Percentiles rank a stretch among this genome's conserved stretches.
These are phyloP conservation scores for Fraxinus albicans DNA, from an alignment of 305 asterid species.

Conservation along the genomic window DNA sequence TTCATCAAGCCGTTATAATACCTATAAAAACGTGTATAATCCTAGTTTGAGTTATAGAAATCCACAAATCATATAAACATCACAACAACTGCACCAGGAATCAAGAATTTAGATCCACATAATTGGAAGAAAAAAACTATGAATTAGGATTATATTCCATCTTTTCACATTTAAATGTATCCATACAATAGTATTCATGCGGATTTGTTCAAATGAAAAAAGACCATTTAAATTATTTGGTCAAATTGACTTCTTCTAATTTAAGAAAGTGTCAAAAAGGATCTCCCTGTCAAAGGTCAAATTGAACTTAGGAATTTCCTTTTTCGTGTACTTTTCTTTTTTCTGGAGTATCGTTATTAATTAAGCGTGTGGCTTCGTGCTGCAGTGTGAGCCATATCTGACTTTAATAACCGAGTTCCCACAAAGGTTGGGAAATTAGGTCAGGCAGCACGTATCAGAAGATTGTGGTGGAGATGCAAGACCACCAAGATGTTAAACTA, in stretches of 20 bases:
- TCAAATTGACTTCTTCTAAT: not conserved
- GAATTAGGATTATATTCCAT: no score
- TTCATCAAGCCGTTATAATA: not conserved
- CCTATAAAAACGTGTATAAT: not conserved
- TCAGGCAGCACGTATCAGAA: not conserved
- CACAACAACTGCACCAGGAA: conserved; percentile 35
- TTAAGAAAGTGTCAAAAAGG: not conserved
- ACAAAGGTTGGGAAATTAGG: not conserved
- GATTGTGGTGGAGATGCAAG: not conserved
- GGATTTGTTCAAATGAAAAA: not conserved
- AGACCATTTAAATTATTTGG: not conserved
- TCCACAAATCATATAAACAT: not conserved
- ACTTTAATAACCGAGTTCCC: not conserved
- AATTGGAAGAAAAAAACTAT: not conserved
- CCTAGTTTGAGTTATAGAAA: not conserved
- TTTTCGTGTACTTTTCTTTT: not conserved
- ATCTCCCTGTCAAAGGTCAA: not conserved
- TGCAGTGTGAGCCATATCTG: not conserved
- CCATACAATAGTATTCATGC: not conserved
- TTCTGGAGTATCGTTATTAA: not conserved
- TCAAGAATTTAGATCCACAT: not conserved
- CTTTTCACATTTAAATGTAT: not conserved
- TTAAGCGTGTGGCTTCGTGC: not conserved
- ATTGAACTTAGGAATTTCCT: not conserved
- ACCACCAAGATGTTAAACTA: not conserved